phyloP scores from a whole-genome alignment of 148 eudicot genomes.

The Rhododendron simsii region DNA sequence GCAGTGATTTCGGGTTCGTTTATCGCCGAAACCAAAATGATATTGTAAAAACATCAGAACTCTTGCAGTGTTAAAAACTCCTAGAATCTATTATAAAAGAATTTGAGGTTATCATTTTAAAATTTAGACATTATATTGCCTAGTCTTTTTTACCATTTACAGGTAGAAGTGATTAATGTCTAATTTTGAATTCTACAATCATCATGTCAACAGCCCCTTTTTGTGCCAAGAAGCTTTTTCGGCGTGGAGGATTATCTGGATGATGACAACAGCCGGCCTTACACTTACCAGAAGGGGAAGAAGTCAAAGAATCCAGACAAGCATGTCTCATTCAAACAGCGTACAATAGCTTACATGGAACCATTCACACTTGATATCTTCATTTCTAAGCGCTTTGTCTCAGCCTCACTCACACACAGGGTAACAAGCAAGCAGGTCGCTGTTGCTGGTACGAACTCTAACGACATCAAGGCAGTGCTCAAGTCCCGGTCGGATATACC shows the following conservation, averaged over 20 bases:
- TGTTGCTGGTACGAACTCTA: conserved; percentile 89
- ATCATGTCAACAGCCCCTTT: conserved; percentile 41
- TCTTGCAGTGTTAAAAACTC: background rate
- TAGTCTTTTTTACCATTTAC: background rate
- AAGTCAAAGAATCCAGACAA: conserved; percentile 86
- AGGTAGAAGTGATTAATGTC: background rate
- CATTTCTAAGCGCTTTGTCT: conserved; percentile 88
- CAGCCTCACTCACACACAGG: conserved; percentile 88
- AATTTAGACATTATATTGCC: background rate
- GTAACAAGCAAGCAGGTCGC: conserved; percentile 92
- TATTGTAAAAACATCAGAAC: background rate
- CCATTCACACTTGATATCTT: conserved; percentile 87
- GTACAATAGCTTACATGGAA: conserved; percentile 94
- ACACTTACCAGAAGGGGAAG: conserved; percentile 86
- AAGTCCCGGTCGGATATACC: conserved; percentile 84
- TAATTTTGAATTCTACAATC: conserved; percentile 9
- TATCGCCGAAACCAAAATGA: background rate
- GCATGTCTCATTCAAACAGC: conserved; percentile 79
- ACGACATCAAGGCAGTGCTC: conserved; percentile 80
- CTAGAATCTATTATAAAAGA: background rate
- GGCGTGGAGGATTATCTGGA: conserved; percentile 97
- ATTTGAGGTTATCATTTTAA: background rate
- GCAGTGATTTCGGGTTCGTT: background rate
- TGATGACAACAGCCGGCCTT: conserved; percentile 88
- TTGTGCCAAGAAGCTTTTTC: conserved; percentile 83